phyloP scores from a whole-genome alignment of 192 early-diverging fungal species.

The Obelidium mucronatum region DNA sequence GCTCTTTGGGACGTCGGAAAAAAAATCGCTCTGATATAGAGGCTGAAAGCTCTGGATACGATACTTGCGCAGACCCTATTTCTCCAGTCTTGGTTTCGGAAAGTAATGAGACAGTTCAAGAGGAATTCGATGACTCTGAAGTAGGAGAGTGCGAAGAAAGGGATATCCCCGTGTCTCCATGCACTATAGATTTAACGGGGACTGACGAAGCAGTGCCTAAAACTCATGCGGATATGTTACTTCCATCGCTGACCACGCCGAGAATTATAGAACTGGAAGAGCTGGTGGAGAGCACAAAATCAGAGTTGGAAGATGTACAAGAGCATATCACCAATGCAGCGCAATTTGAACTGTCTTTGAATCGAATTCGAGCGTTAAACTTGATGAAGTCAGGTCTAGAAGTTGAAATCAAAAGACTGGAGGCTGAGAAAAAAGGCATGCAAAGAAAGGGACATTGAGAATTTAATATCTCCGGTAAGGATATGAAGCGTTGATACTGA shows the following conservation, averaged over 20 bases:
- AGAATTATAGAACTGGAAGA: conserved; percentile 31
- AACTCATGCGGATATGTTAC: conserved; percentile 13
- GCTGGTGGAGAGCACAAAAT: conserved; percentile 11
- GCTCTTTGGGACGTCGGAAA: neutral
- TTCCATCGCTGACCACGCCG: conserved; percentile 21
- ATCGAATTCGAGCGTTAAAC: conserved; percentile 32
- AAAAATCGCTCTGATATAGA: conserved; percentile 15
- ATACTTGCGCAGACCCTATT: neutral
- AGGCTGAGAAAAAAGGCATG: conserved; percentile 36
- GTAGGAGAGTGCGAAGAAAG: neutral
- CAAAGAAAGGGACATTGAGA: conserved; percentile 40
- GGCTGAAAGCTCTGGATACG: conserved; percentile 7
- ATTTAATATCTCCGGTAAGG: conserved; percentile 47
- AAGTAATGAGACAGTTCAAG: conserved; percentile 7
- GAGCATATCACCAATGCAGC: conserved; percentile 30
- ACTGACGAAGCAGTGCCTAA: conserved; percentile 21
- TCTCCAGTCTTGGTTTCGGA: neutral
- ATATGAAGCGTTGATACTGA: neutral
- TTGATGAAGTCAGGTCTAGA: conserved; percentile 40
- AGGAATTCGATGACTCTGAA: neutral
- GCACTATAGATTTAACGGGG: neutral
- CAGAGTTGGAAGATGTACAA: conserved; percentile 18
- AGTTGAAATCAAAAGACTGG: conserved; percentile 29
- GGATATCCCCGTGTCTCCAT: no score
- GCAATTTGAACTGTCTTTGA: conserved; percentile 1